phyloP scores from a whole-genome alignment of 2,329 filamentous ascomycete species.

The Aspergillus nomiae region DNA sequence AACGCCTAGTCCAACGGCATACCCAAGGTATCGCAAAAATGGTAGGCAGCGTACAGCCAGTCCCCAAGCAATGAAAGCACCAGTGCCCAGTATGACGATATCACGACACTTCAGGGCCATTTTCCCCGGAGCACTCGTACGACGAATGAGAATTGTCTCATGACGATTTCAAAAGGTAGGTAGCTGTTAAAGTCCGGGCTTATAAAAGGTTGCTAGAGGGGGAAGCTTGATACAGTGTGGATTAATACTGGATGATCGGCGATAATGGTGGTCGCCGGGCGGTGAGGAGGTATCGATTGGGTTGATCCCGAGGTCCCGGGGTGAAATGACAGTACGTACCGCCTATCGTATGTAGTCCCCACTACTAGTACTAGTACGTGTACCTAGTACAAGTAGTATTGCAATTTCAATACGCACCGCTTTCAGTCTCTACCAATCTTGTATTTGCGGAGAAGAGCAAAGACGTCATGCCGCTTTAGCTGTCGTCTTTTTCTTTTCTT shows the following conservation, averaged over 20 bases:
- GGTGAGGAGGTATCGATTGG: conserved; percentile 9
- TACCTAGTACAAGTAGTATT: no score
- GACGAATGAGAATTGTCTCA: conserved; percentile 45
- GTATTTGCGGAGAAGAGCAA: not conserved
- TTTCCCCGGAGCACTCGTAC: conserved; percentile 35
- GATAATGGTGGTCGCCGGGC: conserved; percentile 4
- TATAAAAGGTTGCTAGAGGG: not conserved
- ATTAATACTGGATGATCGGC: not conserved
- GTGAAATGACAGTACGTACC: not conserved
- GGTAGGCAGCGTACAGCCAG: conserved; percentile 82
- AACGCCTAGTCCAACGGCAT: conserved; percentile 76
- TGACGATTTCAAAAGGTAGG: conserved; percentile 28
- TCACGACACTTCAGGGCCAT: conserved; percentile 51
- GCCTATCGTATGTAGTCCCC: no score
- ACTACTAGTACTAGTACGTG: no score
- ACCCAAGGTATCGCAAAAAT: conserved; percentile 77
- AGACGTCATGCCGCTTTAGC: conserved; percentile 18
- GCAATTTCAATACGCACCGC: not conserved
- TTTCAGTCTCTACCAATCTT: not conserved
- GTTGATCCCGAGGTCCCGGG: not conserved
- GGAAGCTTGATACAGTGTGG: not conserved
- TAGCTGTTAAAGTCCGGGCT: not conserved
- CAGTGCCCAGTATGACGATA: conserved; percentile 43
- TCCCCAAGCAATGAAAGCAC: conserved; percentile 77
- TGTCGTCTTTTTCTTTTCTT: not conserved